Base-by-base conservation (phyloP, 352 stramenopile species). In the Plasmopara halstedii region DNA sequence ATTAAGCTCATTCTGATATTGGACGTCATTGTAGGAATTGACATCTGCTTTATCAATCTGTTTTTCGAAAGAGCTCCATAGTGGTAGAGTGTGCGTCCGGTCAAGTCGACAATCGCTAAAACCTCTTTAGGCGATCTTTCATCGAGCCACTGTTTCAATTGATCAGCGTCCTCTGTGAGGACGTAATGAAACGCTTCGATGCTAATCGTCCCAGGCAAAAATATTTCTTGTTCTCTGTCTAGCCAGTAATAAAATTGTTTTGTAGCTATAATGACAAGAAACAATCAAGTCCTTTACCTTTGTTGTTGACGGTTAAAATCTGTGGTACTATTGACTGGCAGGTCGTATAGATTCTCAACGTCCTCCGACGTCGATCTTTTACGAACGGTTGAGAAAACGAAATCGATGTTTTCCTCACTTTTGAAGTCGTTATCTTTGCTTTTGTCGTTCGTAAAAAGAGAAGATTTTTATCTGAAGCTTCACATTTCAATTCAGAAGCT, bases 171-270 rank as follows among this genome's bases (percentile, higher is more conserved):
- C 4, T 56, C 31, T 4, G 37, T 41, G 9, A 76, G 22, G 19
- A 74, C 51, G 0, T 58, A 55, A 17, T 78, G 63, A 32, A 83
- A 70, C 4, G 79, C 26, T n/a, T 63, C 63, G 6, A 72, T 70
- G 8, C 74, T 53, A 2, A 54, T 70, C 10, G 40, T 23, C 35
- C 38, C 48, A 19, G 69, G 69, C 3, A 78, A 22, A 50, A 69
- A 78, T 40, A 75, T 67, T 38, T 47, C 49, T 13, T 47, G 53
- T 5, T 55, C 19, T 29, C 20, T 54, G 25, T 25, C 31, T 35
- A 11, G 11, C 40, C 15, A 31, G 22, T 11, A 41, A 11, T n/a
- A 25, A 5, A 35, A 26, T 25, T 2, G 25, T 1, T 42, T 32
- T 44, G 32, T 43, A 20, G 7, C 25, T 21, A 48, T 18, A 18